Conservation (phyloP, 176 grass and related monocot species). For the Oryza punctata region DNA sequence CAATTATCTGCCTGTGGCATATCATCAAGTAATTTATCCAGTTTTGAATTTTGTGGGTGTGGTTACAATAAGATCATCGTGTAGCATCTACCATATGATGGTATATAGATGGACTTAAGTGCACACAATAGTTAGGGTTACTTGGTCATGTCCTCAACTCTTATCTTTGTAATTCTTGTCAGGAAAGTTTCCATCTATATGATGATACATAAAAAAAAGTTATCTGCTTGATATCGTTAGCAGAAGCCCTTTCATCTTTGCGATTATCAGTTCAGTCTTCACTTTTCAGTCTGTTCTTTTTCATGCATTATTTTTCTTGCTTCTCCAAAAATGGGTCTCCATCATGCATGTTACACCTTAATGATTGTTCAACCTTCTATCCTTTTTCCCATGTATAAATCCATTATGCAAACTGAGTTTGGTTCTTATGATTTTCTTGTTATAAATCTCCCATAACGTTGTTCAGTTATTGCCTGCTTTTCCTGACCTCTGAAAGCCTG, state of each 20-base stretch:
- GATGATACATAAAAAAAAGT: background rate
- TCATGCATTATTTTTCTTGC: background rate
- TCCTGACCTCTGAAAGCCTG: constrained; percentile 20
- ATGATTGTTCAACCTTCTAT: background rate
- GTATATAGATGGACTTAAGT: background rate
- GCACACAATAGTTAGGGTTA: background rate
- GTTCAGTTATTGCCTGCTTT: constrained; percentile 3
- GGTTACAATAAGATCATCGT: background rate
- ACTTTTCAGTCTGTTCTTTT: constrained; percentile 8
- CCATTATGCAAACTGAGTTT: constrained; percentile 21
- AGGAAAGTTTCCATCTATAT: background rate
- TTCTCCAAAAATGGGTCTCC: background rate
- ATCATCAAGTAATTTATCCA: constrained; percentile 19
- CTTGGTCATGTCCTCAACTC: constrained; percentile 25
- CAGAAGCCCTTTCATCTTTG: constrained; percentile 1
- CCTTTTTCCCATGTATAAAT: constrained; percentile 5
- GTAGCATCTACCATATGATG: background rate
- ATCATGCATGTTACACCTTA: background rate
- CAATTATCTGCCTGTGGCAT: background rate
- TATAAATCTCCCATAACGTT: constrained; percentile 26
- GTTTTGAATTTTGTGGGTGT: constrained; percentile 9
- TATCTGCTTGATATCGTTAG: background rate
- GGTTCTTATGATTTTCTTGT: constrained; percentile 27
- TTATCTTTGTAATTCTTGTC: constrained; percentile 11
- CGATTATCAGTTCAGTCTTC: constrained; percentile 8